Conservation (phyloP, 495 filamentous ascomycete genomes). For the Hamigera avellanea region DNA sequence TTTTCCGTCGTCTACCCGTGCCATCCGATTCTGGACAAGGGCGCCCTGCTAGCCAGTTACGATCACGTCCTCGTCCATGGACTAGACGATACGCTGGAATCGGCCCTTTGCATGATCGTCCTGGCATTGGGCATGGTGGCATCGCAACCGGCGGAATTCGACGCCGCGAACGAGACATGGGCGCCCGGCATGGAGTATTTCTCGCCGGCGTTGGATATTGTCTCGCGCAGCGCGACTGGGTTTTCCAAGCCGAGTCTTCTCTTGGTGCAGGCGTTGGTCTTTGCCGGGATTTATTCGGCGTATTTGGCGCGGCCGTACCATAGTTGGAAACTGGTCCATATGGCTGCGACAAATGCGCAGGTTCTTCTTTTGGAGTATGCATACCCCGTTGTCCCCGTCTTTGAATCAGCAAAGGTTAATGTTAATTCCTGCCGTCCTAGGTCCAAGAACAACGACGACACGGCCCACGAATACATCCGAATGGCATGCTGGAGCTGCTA, state of each 20-base stretch:
- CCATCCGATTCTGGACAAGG: conserved; percentile 17
- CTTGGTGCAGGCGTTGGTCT: conserved; percentile 19
- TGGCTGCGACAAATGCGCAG: conserved; percentile 16
- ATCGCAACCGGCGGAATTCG: conserved; percentile 12
- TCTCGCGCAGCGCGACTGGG: conserved; percentile 17
- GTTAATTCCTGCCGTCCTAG: too few relatives aligned
- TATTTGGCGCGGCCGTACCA: conserved; percentile 22
- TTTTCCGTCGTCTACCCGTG: conserved; percentile 21
- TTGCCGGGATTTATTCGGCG: conserved; percentile 21
- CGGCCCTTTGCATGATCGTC: conserved; percentile 21
- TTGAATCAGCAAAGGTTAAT: too few relatives aligned
- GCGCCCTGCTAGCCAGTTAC: conserved; percentile 16
- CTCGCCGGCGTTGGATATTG: conserved; percentile 19
- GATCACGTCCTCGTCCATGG: conserved; percentile 11
- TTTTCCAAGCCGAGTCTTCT: conserved; percentile 15
- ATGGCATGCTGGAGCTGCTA: conserved; percentile 17
- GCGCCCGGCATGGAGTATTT: conserved; percentile 19
- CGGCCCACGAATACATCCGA: too few relatives aligned
- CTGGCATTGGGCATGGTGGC: conserved; percentile 17
- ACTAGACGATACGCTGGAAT: conserved; percentile 13
- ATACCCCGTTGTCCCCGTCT: background rate
- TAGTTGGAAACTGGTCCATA: conserved; percentile 20
- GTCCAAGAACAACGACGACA: too few relatives aligned
- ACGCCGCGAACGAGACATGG: background rate
- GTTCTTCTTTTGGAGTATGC: conserved; percentile 15